phyloP scores from a whole-genome alignment of 768 basidiomycete genomes.

The Trametes gibbosa region DNA sequence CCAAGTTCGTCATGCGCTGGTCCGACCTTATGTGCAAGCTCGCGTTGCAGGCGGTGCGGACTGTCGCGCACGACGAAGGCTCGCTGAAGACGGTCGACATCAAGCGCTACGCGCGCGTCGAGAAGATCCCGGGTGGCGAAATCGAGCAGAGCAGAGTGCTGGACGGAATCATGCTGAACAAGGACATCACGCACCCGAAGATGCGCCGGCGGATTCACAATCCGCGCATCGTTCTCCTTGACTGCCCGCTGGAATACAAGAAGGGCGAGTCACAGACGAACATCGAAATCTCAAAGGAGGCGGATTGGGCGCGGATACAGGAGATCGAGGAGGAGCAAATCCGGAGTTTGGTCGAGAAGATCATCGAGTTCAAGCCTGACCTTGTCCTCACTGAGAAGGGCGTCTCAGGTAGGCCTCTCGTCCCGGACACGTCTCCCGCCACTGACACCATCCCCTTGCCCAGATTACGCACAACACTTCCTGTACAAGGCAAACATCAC shows the following conservation, averaged over 20 bases:
- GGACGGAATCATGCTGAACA: conserved; percentile 94
- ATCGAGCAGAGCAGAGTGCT: conserved; percentile 90
- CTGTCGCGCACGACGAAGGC: conserved; percentile 74
- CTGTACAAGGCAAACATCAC: conserved; percentile 85
- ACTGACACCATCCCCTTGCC: not conserved
- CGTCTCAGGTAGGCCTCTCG: conserved; percentile 63
- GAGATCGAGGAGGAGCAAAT: conserved; percentile 98
- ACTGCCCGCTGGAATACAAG: conserved; percentile 98
- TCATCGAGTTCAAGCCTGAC: conserved; percentile 94
- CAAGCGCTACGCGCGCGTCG: conserved; percentile 96
- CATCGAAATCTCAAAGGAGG: conserved; percentile 94
- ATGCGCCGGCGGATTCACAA: conserved; percentile 91
- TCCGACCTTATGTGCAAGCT: conserved; percentile 96
- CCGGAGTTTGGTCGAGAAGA: conserved; percentile 76
- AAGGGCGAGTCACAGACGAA: conserved; percentile 99
- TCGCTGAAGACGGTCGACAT: conserved; percentile 91
- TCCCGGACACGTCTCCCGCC: conserved; percentile 26
- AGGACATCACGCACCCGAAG: conserved; percentile 96
- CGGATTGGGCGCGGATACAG: conserved; percentile 89
- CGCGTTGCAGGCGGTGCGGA: conserved; percentile 88
- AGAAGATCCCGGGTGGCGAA: conserved; percentile 97
- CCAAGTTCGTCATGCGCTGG: conserved; percentile 97
- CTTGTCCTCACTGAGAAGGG: conserved; percentile 97
- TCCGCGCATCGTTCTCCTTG: conserved; percentile 84
- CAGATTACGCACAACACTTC: conserved; percentile 92